Conservation (phyloP, 1,284 basidiomycete species). For the Trichosporon sp. region DNA sequence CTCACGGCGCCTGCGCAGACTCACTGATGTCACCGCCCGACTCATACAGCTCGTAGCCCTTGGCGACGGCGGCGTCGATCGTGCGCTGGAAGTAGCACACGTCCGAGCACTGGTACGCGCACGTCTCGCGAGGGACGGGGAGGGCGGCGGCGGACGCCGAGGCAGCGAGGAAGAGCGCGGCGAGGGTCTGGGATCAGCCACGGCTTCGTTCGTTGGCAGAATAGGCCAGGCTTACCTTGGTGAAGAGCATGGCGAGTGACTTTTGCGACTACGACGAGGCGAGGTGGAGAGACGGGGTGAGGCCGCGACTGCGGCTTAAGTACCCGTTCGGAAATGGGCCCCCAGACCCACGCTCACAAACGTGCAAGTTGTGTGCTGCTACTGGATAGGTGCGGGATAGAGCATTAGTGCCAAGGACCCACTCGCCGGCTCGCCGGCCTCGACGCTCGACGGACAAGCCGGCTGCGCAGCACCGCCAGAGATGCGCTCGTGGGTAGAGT, state of each 20-base stretch:
- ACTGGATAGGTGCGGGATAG: neutral
- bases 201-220: neutral
- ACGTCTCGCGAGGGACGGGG: neutral
- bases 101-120: slow-evolving; percentile 1
- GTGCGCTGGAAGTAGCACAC: neutral
- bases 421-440: too few relatives aligned
- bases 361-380: too few relatives aligned
- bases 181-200: neutral
- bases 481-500: neutral
- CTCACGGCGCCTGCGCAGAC: neutral
- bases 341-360: neutral
- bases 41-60: neutral
- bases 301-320: too few relatives aligned
- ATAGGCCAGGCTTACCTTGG: neutral
- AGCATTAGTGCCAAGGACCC: neutral
- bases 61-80: slow-evolving; percentile 1
- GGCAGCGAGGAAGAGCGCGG: neutral
- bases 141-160: neutral
- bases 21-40: neutral
- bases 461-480: neutral
- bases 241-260: neutral
- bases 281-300: too few relatives aligned
- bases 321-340: neutral
- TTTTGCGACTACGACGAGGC: neutral
- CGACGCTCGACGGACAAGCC: neutral